These are phyloP conservation scores for Zygoascus tannicola DNA, from an alignment of 805 yeast genomes.

Conservation along the genomic window DNA sequence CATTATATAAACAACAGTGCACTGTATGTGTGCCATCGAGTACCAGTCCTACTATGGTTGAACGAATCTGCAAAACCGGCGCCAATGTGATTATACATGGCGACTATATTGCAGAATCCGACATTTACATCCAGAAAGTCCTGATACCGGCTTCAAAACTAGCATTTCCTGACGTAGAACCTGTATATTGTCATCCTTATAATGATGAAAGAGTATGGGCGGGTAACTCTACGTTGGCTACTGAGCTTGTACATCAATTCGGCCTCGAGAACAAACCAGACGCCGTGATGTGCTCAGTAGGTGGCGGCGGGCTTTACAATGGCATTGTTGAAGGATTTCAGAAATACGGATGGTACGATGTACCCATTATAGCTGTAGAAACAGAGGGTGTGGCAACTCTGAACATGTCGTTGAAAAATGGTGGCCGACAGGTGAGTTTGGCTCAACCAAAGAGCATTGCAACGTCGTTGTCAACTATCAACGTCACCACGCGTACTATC, in stretches of 20 bases:
- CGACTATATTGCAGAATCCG: constrained; percentile 76
- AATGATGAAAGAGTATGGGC: constrained; percentile 90
- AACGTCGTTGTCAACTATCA: constrained; percentile 53
- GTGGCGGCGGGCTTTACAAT: constrained; percentile 91
- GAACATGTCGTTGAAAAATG: constrained; percentile 39
- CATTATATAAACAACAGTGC: constrained; percentile 46
- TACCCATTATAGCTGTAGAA: constrained; percentile 42
- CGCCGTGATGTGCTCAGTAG: constrained; percentile 86
- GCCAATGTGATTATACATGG: constrained; percentile 52
- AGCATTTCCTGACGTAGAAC: constrained; percentile 39
- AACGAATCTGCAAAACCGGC: constrained; percentile 39
- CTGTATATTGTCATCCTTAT: constrained; percentile 83
- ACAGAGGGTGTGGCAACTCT: constrained; percentile 57
- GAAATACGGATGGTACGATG: constrained; percentile 35
- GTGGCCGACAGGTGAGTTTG: constrained; percentile 37
- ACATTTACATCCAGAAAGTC: constrained; percentile 63
- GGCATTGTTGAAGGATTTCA: constrained; percentile 82
- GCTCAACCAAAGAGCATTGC: constrained; percentile 45
- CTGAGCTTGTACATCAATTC: constrained; percentile 71
- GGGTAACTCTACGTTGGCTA: constrained; percentile 89
- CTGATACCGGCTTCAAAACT: constrained; percentile 48
- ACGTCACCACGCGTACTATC: constrained; percentile 43
- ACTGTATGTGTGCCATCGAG: constrained; percentile 51
- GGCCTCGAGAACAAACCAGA: constrained; percentile 50
- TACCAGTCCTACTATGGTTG: constrained; percentile 38